A percentile compares a stretch with the other conserved stretches of the same genome.
phyloP scores from a whole-genome alignment of 2,329 filamentous ascomycete genomes.

The Colletotrichum orbiculare region DNA sequence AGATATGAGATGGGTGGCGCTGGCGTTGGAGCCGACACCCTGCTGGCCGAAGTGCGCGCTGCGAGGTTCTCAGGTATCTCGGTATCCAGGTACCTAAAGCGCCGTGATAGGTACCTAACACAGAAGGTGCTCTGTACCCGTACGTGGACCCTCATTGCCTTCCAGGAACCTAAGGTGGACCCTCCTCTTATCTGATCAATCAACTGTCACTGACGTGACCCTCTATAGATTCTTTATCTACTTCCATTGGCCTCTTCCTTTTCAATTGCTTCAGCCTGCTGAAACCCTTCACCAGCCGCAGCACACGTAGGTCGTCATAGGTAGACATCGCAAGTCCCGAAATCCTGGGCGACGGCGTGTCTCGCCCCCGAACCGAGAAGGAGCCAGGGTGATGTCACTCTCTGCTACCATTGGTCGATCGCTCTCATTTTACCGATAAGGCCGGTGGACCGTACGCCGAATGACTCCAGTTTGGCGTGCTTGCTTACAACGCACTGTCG shows the following conservation, averaged over 20 bases:
- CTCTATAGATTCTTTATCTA: too few species aligned
- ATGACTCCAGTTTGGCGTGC: slow-evolving; percentile 33
- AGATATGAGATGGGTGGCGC: slow-evolving; percentile 37
- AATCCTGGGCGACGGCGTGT: not conserved
- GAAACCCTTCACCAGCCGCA: too few species aligned
- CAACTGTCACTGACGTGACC: too few species aligned
- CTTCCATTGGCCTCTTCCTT: too few species aligned
- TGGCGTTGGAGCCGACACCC: slow-evolving; percentile 5
- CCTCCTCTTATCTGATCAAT: too few species aligned
- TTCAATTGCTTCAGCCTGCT: too few species aligned
- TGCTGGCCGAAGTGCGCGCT: slow-evolving; percentile 24
- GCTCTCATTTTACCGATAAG: slow-evolving; percentile 32
- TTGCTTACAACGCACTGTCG: slow-evolving; percentile 32
- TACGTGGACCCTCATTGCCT: too few species aligned
- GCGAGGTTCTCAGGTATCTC: too few species aligned
- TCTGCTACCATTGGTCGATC: not conserved
- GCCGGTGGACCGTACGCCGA: slow-evolving; percentile 27
- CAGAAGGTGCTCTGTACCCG: too few species aligned
- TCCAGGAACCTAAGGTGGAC: too few species aligned
- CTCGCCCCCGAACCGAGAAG: not conserved
- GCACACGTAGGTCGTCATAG: not conserved
- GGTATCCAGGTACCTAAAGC: too few species aligned
- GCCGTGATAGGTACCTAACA: too few species aligned
- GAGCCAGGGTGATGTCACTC: slow-evolving; percentile 23
- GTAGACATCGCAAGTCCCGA: not conserved